Evolutionary conservation across 768 basidiomycete genomes (phyloP).

Genomic region (Boletus rubropictus): DNA sequence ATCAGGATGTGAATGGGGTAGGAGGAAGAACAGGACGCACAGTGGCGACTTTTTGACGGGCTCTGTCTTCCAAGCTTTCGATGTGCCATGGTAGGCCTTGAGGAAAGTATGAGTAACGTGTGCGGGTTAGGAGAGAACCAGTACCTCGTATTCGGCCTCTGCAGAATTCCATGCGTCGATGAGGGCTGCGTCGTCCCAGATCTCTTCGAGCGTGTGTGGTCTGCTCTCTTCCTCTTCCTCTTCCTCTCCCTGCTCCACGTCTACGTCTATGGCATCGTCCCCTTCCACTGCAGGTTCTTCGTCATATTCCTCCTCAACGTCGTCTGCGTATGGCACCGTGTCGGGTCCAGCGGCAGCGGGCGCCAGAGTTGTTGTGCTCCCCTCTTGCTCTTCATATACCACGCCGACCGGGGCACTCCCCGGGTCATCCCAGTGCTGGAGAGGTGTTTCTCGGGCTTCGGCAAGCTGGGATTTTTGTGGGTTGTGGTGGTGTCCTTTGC

Average conservation of each 20-base stretch:
- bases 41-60: conserved; percentile 66
- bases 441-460: conserved; percentile 7
- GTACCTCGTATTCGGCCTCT: conserved; percentile 70
- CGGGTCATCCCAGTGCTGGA: conserved; percentile 45
- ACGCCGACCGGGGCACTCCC: conserved; percentile 21
- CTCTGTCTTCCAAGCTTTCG: conserved; percentile 65
- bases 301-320: conserved; percentile 18
- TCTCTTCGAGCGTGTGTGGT: conserved; percentile 63
- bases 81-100: conserved; percentile 61
- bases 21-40: conserved; percentile 37
- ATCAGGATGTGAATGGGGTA: background rate
- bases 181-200: conserved; percentile 84
- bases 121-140: background rate
- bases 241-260: conserved; percentile 29
- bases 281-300: conserved; percentile 13
- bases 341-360: background rate
- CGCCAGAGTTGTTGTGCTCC: background rate
- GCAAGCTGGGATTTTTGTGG: background rate
- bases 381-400: conserved; percentile 30
- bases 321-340: conserved; percentile 1
- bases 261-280: conserved; percentile 24
- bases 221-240: conserved; percentile 47
- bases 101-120: background rate
- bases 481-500: conserved; percentile 30
- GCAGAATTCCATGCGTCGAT: conserved; percentile 84